A percentile compares a stretch with the other conserved stretches of the same genome.
Evolutionary conservation across 2,329 filamentous ascomycete species (phyloP).

Genomic region (Talaromyces sp.): DNA sequence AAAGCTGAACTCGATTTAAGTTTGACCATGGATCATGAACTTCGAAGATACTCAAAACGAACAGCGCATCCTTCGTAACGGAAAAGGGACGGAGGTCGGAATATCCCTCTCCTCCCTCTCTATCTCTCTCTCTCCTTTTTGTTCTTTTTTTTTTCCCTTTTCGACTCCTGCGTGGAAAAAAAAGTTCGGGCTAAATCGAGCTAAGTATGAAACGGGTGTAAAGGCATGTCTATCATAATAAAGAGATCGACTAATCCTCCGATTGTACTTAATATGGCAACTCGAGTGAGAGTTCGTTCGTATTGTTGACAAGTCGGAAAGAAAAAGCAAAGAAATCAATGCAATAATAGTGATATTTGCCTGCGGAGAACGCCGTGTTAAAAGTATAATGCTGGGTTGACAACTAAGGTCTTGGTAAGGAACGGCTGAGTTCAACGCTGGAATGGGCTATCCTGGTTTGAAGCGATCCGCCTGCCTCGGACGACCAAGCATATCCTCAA

Average conservation of each 20-base stretch:
- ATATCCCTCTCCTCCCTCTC: neutral
- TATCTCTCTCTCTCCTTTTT: neutral
- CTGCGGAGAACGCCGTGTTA: neutral
- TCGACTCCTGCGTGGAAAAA: neutral
- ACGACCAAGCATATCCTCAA: neutral
- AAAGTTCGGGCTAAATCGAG: conserved; percentile 4
- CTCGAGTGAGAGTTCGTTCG: neutral
- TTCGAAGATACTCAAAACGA: neutral
- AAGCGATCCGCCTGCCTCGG: neutral
- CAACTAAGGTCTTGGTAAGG: neutral
- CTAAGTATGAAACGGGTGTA: conserved; percentile 9
- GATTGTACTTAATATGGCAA: neutral
- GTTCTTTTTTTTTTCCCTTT: neutral
- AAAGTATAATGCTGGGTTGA: neutral
- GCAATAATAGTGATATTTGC: neutral
- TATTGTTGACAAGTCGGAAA: neutral
- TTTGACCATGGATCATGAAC: conserved; percentile 6
- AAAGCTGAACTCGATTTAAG: neutral
- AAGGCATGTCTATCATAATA: conserved; percentile 8
- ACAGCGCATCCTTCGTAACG: neutral
- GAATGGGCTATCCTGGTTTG: neutral
- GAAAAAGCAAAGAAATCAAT: neutral
- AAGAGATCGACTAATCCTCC: neutral
- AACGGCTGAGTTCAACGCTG: neutral
- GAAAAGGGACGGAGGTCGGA: neutral